These are phyloP conservation scores for Meripilus lineatus DNA, from an alignment of 1,284 basidiomycete genomes.

Conservation along the genomic window DNA sequence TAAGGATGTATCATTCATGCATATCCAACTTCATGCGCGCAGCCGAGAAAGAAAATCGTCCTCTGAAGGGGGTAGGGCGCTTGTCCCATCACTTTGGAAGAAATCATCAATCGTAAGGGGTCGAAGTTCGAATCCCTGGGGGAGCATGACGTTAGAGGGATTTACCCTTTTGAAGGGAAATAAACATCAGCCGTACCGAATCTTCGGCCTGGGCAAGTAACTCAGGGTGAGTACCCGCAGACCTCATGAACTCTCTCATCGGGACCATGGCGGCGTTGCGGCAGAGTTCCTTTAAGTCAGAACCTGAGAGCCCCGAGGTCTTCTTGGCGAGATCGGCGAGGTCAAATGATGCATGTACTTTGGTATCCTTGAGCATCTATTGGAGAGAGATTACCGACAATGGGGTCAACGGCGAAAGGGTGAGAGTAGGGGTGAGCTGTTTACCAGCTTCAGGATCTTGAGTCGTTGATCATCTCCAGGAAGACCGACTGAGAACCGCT, in stretches of 20 bases:
- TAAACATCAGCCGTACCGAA: conserved; percentile 37
- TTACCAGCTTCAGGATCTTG: conserved; percentile 86
- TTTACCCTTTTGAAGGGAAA: neutral
- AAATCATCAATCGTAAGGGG: conserved; percentile 71
- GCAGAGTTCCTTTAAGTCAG: conserved; percentile 94
- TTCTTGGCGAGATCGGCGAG: conserved; percentile 65
- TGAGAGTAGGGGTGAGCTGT: conserved; percentile 13
- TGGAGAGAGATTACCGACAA: too few relatives aligned
- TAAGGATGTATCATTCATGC: neutral
- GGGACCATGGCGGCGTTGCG: conserved; percentile 90
- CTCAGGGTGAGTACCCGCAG: conserved; percentile 48
- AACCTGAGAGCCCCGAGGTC: conserved; percentile 83
- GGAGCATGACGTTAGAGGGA: neutral
- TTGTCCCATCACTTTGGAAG: conserved; percentile 49
- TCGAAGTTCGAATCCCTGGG: conserved; percentile 71
- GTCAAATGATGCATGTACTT: conserved; percentile 62
- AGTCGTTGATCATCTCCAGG: conserved; percentile 80
- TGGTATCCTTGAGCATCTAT: conserved; percentile 83
- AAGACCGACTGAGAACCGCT: conserved; percentile 88
- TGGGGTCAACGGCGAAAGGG: conserved; percentile 1
- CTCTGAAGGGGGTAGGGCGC: conserved; percentile 16
- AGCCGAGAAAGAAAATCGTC: conserved; percentile 4
- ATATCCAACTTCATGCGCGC: neutral
- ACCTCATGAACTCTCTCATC: conserved; percentile 81
- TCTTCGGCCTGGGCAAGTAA: conserved; percentile 48